Percentiles rank a stretch among this genome's conserved stretches.
phyloP scores from a whole-genome alignment of 164 flowering plant genomes.

The Umbilicus rupestris region DNA sequence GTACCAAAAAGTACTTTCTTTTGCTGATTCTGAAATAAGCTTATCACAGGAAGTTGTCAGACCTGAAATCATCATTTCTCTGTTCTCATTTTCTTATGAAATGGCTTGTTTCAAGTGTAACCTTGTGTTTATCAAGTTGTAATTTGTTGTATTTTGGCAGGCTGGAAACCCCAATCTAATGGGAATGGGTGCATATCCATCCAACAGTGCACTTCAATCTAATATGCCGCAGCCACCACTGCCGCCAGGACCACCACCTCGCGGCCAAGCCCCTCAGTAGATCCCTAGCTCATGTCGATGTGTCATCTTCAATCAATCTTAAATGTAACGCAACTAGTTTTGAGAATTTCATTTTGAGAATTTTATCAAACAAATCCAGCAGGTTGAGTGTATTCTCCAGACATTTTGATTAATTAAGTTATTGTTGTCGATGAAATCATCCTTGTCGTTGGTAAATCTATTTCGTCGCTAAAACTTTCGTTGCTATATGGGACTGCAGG shows the following conservation, averaged over 20 bases:
- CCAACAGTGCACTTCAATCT: constrained; percentile 11
- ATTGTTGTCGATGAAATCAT: too few species aligned
- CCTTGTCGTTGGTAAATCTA: too few species aligned
- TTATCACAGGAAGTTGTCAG: background rate
- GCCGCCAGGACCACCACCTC: constrained; percentile 71
- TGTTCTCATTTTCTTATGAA: background rate
- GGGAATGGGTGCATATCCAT: constrained; percentile 29
- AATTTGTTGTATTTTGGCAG: constrained; percentile 18
- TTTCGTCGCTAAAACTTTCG: too few species aligned
- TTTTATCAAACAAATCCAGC: too few species aligned
- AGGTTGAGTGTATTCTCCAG: too few species aligned
- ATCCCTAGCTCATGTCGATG: background rate
- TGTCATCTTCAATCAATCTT: too few species aligned
- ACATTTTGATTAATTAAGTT: too few species aligned
- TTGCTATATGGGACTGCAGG: too few species aligned
- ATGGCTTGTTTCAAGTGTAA: background rate
- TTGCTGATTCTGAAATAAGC: background rate
- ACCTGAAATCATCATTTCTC: background rate
- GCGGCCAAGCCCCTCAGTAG: constrained; percentile 21
- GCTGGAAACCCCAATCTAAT: constrained; percentile 35
- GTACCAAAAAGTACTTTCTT: constrained; percentile 22
- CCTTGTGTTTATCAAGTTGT: background rate
- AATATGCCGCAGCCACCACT: constrained; percentile 13
- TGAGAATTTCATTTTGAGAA: too few species aligned
- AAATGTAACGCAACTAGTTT: too few species aligned